Conservation (phyloP, 176 grass and related monocot species). For the Zizania latifolia region DNA sequence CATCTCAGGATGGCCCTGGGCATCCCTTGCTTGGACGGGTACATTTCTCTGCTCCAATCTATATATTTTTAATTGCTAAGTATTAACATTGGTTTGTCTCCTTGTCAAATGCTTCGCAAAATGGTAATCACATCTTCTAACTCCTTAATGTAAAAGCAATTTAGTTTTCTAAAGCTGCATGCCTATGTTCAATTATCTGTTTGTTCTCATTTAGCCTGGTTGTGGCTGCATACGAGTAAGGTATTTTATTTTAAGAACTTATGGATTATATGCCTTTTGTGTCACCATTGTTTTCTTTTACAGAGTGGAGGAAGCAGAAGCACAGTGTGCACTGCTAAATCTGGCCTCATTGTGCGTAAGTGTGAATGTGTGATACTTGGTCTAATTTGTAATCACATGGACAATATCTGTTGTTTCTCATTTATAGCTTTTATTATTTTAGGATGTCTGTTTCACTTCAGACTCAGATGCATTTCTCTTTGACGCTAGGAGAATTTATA, state of each 20-base stretch:
- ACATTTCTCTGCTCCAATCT: conserved; percentile 9
- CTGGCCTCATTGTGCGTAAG: conserved; percentile 75
- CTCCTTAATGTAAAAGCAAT: not conserved
- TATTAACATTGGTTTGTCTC: not conserved
- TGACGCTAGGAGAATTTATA: conserved; percentile 86
- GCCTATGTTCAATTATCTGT: not conserved
- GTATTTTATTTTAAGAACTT: no score
- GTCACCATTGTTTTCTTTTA: conserved; percentile 1
- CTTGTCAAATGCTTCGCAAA: not conserved
- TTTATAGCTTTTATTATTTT: conserved; percentile 27
- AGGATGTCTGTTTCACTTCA: conserved; percentile 92
- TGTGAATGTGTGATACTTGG: conserved; percentile 12
- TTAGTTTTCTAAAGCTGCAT: not conserved
- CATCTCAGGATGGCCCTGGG: conserved; percentile 66
- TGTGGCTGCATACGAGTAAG: not conserved
- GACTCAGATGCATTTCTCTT: conserved; percentile 96
- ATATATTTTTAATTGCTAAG: not conserved
- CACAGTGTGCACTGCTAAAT: conserved; percentile 81
- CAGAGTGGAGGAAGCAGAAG: conserved; percentile 95
- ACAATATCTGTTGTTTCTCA: not conserved
- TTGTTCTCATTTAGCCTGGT: no score
- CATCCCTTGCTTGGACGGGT: conserved; percentile 89
- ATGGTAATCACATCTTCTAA: not conserved
- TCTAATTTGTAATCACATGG: conserved; percentile 2
- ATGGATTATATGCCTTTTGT: not conserved